Evolutionary conservation across 768 basidiomycete genomes (phyloP), one percentile per base, ranked within the genome.

Genomic region (Hygrophorus pudorinus): DNA sequence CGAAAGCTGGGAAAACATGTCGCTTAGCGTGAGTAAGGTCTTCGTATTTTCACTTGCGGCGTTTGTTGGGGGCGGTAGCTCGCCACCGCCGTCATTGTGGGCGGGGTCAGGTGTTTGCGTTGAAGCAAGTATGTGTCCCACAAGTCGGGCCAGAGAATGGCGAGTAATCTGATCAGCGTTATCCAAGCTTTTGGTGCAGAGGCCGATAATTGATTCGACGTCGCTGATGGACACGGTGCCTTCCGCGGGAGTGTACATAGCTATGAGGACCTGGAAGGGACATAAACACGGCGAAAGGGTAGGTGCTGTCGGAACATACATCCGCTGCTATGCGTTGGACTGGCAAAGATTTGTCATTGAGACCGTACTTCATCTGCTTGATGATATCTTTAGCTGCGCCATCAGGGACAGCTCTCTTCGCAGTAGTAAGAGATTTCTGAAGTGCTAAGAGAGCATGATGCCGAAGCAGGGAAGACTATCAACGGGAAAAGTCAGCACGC

Each of bases 1-100:
- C 0, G 91, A 90, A 3, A 98, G 72, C 42, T 79, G 78, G n/a
- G 58, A 59, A 8, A 97, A 63, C 91, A 97, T 94, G 53, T 93
- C 89, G 12, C 62, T 62, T 0, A 82, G 76, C 0, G 76, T 74
- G 44, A 90, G 65, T 30, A 92, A 74, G 0, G 85, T 73, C 51
- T 81, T 86, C 41, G 72, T 73, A 7, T 67, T 65, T 56, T 81
- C 81, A 0, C 72, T 66, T 9, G 71, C 65, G 24, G 70, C 64
- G 39, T 63, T 58, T 21, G 71, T 61, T 2, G 73, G 57, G 0
- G 70, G 61, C 5, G 64, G 60, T 3, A 66, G 52, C 2, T 71
- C 72, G 39, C 82, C 81, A 16, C 76, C 72, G 32, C 75, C 74
- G 9, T 74, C 72, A 42, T 80, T 85, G 57, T 76, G 78, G 24